Conservation (phyloP, 2,329 filamentous ascomycete genomes). For the Dichotomopilus funicola region DNA sequence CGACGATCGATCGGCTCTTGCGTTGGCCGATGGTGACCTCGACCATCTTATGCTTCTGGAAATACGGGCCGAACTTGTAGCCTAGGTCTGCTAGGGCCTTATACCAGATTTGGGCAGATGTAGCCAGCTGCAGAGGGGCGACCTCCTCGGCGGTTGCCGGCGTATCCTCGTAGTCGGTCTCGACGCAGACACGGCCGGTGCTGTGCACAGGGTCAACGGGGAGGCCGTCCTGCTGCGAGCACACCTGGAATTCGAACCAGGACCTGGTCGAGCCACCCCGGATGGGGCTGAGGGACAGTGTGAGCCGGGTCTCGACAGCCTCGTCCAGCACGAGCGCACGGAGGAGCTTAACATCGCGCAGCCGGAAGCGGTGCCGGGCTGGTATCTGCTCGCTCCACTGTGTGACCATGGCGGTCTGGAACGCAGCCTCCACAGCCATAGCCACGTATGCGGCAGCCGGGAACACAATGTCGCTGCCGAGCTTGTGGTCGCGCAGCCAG, state of each 20-base stretch:
- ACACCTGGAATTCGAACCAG: too few species aligned
- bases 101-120: conserved; percentile 24
- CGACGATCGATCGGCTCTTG: conserved; percentile 9
- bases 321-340: conserved; percentile 24
- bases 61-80: conserved; percentile 23
- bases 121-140: conserved; percentile 2
- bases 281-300: too few species aligned
- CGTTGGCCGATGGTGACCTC: conserved; percentile 19
- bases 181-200: conserved; percentile 9
- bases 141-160: background rate
- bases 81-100: conserved; percentile 27
- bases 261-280: too few species aligned
- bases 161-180: conserved; percentile 14
- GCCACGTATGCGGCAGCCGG: conserved; percentile 34
- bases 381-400: background rate
- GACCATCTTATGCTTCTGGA: conserved; percentile 15
- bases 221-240: too few species aligned
- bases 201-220: too few species aligned
- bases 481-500: conserved; percentile 39
- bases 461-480: conserved; percentile 38
- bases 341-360: conserved; percentile 21
- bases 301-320: conserved; percentile 9
- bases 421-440: conserved; percentile 29
- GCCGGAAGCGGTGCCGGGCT: conserved; percentile 16
- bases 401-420: conserved; percentile 16